Conservation (phyloP, 2,329 filamentous ascomycete genomes). For the Xylariales sp. region DNA sequence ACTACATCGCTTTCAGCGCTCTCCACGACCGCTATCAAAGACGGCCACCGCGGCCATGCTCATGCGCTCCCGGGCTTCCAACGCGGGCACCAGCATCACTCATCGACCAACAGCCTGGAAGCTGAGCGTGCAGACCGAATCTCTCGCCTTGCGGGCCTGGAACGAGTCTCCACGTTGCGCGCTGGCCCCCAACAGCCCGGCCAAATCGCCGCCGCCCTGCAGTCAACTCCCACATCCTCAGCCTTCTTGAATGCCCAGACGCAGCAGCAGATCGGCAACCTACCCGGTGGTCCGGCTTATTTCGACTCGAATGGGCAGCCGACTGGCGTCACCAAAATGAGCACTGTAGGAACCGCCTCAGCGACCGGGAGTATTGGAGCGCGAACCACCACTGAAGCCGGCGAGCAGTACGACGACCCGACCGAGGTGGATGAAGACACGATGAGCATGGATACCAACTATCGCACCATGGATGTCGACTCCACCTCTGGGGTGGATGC, state of each 20-base stretch:
- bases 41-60: constrained; percentile 82
- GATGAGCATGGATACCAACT: constrained; percentile 64
- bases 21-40: constrained; percentile 93
- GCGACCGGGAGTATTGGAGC: constrained; percentile 76
- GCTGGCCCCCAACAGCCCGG: constrained; percentile 32
- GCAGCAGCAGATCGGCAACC: constrained; percentile 19
- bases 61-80: constrained; percentile 52
- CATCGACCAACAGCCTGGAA: constrained; percentile 72
- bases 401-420: constrained; percentile 52
- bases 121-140: constrained; percentile 94
- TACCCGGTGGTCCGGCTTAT: constrained; percentile 58
- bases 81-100: constrained; percentile 53
- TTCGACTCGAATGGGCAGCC: constrained; percentile 74
- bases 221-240: constrained; percentile 47
- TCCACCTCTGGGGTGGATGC: constrained; percentile 26
- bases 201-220: constrained; percentile 39
- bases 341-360: constrained; percentile 86
- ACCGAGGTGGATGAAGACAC: constrained; percentile 61
- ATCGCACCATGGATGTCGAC: constrained; percentile 53
- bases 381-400: constrained; percentile 45
- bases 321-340: constrained; percentile 68
- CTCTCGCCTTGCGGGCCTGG: constrained; percentile 87
- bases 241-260: constrained; percentile 35
- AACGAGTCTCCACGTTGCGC: constrained; percentile 76
- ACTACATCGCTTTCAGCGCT: constrained; percentile 89